A percentile compares a stretch with the other conserved stretches of the same genome.
phyloP scores from a whole-genome alignment of 305 asterid species.

The Stenogyne calaminthoides region DNA sequence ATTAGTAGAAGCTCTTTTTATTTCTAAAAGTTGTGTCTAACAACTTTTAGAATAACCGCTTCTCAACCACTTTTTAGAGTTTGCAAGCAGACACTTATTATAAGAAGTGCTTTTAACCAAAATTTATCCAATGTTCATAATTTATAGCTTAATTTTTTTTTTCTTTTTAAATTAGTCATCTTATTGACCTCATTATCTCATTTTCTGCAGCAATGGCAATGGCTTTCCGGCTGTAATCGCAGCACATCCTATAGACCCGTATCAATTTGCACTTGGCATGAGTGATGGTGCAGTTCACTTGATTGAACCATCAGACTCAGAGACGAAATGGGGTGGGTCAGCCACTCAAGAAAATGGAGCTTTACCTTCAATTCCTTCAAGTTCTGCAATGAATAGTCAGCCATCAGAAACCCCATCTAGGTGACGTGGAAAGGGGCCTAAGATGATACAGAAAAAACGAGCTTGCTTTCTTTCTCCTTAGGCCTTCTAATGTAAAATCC shows the following conservation, averaged over 20 bases:
- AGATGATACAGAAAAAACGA: background rate
- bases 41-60: too few species aligned
- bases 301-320: constrained; percentile 83
- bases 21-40: too few species aligned
- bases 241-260: constrained; percentile 82
- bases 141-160: too few species aligned
- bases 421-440: constrained; percentile 31
- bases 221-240: constrained; percentile 81
- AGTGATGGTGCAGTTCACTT: constrained; percentile 89
- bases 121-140: too few species aligned
- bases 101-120: too few species aligned
- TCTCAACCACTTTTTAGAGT: too few species aligned
- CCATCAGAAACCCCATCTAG: constrained; percentile 95
- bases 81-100: too few species aligned
- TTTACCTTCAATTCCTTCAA: constrained; percentile 69
- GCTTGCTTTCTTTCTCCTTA: constrained; percentile 13
- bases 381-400: constrained; percentile 91
- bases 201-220: constrained; percentile 39
- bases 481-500: constrained; percentile 39
- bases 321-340: constrained; percentile 83
- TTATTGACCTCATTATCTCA: background rate
- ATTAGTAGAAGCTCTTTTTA: too few species aligned
- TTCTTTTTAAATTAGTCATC: too few species aligned
- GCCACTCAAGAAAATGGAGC: constrained; percentile 74
- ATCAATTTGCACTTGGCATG: constrained; percentile 95